Evolutionary conservation across 192 early-diverging fungal genomes (phyloP), one percentile per base, ranked within the genome.

Genomic region (Gigaspora rosea): DNA sequence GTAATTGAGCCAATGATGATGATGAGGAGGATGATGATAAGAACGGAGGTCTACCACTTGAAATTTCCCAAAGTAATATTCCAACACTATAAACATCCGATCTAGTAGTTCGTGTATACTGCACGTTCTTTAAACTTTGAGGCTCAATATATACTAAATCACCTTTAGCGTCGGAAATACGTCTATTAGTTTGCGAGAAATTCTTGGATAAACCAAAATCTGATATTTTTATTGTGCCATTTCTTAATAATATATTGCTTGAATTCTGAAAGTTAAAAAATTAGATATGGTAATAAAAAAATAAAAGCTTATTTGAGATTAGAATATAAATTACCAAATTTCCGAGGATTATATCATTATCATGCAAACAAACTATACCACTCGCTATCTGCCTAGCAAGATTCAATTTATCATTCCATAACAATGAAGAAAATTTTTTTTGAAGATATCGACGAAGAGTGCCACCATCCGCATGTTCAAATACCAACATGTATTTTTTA

Each of bases 11-110:
- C 12, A 47, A 66, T n/a, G 35, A 46, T 66, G 64, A n/a, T 20
- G 7, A 41, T 12, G 27, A 12, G 3, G 3, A n/a, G 8, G 36
- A 66, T 48, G 32, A 62, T 12, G 32, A 62, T 32, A 32, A 5
- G 11, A 56, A 71, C 27, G 70, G 70, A 35, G 35, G 27, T 13
- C 35, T 51, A 56, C 70, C 70, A 71, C 50, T 56, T 35, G 70
- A 51, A 33, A 71, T 56, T 56, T 71, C 70, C 70, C 70, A 71
- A 18, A 71, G n/a, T 16, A 71, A 41, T 22, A 56, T 16, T 33
- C 70, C 70, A 54, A 71, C 70, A 36, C 52, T 54, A 51, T 54
- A 71, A 27, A 71, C 27, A 56, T 71, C 70, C 9, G 70, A 51
- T 32, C 35, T 51, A 51, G 16, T 27, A n/a, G 51, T 71, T 33